Base-by-base conservation (phyloP, 306 rosid species). In the Prunus mume region DNA sequence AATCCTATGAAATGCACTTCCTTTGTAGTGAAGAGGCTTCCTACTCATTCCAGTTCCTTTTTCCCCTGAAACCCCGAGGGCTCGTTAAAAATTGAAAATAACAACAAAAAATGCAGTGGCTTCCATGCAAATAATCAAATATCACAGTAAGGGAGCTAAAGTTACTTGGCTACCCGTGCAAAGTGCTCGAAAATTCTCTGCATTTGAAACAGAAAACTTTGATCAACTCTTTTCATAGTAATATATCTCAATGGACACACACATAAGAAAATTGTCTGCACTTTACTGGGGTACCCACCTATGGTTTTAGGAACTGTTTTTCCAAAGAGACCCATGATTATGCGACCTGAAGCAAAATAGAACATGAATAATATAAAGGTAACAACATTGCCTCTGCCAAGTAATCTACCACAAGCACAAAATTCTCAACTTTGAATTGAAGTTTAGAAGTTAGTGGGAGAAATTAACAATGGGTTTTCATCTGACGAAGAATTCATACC, bases 101-200 rank as follows among this genome's bases (percentile, higher is more conserved):
- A 27, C 72, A 79, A 5, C 38, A 32, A 77, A 34, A 34, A 69
- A 51, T 45, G 45, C 43, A 51, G 52, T 73, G 47, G 62, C 72
- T 46, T 78, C 77, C 60, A 32, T 15, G 5, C 52, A 61, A 20
- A 32, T 13, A 12, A 68, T 67, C 66, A 38, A 72, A 38, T 66
- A 73, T 32, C 28, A 52, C 19, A 77, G 74, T 25, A 76, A 73
- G 71, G 81, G 55, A 63, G 78, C 75, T 77, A 58, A 62, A 89
- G 85, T 82, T 82, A 85, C 74, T 69, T 78, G 86, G 85, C 77
- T 90, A 90, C 98, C 98, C 2, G 96, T 93, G 85, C 96, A 91
- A 79, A 91, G 98, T 1, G 95, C 95, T 75, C 95, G 91, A 64
- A 93, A 93, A 79, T 93, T 93, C 80, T 86, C 91, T 91, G 98